A percentile compares a stretch with the other conserved stretches of the same genome.
Evolutionary conservation across 2,329 filamentous ascomycete genomes (phyloP).

Genomic region (Akanthomyces lecanii): DNA sequence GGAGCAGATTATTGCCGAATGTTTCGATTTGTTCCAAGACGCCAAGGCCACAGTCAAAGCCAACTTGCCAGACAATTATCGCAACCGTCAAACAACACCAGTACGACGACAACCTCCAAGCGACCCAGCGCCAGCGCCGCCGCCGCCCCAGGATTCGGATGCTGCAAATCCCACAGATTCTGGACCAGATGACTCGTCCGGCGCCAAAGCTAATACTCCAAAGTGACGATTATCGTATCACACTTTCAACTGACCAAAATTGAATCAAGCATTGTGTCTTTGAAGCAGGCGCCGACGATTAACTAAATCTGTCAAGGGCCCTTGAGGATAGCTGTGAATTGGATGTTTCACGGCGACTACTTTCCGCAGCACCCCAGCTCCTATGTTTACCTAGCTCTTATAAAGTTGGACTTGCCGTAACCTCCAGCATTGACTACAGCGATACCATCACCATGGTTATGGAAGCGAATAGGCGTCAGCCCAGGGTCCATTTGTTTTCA

Average conservation of each 20-base stretch:
- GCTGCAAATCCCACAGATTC: background rate
- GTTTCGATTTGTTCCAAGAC: constrained; percentile 42
- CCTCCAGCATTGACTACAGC: background rate
- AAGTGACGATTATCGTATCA: background rate
- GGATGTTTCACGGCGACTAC: background rate
- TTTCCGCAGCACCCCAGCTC: background rate
- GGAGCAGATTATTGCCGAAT: constrained; percentile 44
- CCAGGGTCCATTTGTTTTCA: background rate
- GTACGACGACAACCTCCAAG: constrained; percentile 12
- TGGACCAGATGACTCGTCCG: background rate
- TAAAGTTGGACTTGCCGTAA: background rate
- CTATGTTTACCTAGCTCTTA: background rate
- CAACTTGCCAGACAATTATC: constrained; percentile 44
- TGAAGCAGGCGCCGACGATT: background rate
- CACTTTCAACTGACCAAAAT: background rate
- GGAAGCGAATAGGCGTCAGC: background rate
- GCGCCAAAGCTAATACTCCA: background rate
- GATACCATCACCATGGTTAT: background rate
- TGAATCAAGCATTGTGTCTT: background rate
- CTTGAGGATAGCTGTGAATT: background rate
- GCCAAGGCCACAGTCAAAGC: constrained; percentile 45
- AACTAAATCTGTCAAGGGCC: background rate
- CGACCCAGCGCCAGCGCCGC: background rate
- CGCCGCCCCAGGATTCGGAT: background rate
- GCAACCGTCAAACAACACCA: constrained; percentile 16